Conservation (phyloP, 768 basidiomycete genomes). For the Nidularia sp. region DNA sequence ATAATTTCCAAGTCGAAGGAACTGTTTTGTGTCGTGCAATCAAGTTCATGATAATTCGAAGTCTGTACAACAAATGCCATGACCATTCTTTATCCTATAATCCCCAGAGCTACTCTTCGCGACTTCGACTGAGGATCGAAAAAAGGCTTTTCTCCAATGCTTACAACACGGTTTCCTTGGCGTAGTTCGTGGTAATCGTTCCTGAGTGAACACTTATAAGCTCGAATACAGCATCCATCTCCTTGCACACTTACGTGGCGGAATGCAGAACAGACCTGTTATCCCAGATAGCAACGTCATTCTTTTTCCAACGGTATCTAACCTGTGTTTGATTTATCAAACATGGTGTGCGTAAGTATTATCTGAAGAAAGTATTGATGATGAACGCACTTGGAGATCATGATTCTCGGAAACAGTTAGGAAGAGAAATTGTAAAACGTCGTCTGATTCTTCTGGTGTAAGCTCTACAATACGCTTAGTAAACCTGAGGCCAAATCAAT, state of each 20-base stretch:
- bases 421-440: slow-evolving; percentile 43
- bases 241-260: slow-evolving; percentile 26
- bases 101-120: slow-evolving; percentile 19
- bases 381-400: slow-evolving; percentile 43
- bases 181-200: slow-evolving; percentile 29
- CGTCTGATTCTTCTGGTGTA: slow-evolving; percentile 47
- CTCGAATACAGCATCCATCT: not conserved
- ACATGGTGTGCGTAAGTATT: not conserved
- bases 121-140: slow-evolving; percentile 36
- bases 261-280: slow-evolving; percentile 50
- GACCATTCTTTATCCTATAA: not conserved
- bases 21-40: not conserved
- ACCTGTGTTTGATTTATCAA: not conserved
- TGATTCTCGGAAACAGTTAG: slow-evolving; percentile 54
- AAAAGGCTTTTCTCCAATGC: slow-evolving; percentile 49
- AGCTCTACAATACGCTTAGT: slow-evolving; percentile 53
- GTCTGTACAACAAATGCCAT: not conserved
- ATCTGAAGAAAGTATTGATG: not conserved
- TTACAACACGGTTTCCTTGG: slow-evolving; percentile 49
- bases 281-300: slow-evolving; percentile 61
- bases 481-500: slow-evolving; percentile 29
- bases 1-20: too few relatives aligned
- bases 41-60: not conserved
- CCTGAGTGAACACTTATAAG: slow-evolving; percentile 9
- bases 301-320: slow-evolving; percentile 41